Evolutionary conservation across 192 early-diverging fungal species (phyloP), one percentile per base, ranked within the genome.

Genomic region (Linnemannia elongata): DNA sequence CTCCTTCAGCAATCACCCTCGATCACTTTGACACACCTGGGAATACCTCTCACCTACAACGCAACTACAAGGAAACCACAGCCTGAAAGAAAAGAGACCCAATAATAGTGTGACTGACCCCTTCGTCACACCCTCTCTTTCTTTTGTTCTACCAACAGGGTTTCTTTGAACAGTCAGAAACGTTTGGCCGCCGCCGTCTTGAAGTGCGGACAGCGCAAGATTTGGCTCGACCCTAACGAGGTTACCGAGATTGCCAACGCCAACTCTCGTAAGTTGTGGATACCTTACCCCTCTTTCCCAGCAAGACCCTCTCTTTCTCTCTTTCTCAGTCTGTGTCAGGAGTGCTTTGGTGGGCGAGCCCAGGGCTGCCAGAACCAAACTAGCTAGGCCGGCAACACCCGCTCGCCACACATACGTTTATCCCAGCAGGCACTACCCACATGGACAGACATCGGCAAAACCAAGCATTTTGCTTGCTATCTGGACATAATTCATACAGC

Each of bases 181-280:
- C 95, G 97, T 78, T 93, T 99, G 83, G 98, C 98, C 75, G 95
- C 98, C 82, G 95, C 96, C 91, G 97, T 99, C 89, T 94, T 99
- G 89, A 96, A 97, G 91, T 98, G 97, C 92, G 98, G 98, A 88
- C 74, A 99, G 95, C 93, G 98, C 89, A 99, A 99, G 95, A 93
- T 99, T 89, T 99, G 98, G 98, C 92, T 99, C 72, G 98, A 99
- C 93, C 98, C 98, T 79, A 97, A 97, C 91, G 97, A 99, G 93
- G 93, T 94, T 80, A 95, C 91, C 80, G 97, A 97, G 91, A 97
- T 99, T 89, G 91, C 96, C 83, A 97, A 96, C 86, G 98, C 97
- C 92, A 98, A 99, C 95, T 99, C 98, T 88, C 97, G 98, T 96
- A 91, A 95, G 95, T 95, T 95, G 49, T 52, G 60, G 60, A 66